Percentiles rank a stretch among this genome's conserved stretches.
Conservation (phyloP, 139 green algal species). For the Tetradesmus lagerheimii region DNA sequence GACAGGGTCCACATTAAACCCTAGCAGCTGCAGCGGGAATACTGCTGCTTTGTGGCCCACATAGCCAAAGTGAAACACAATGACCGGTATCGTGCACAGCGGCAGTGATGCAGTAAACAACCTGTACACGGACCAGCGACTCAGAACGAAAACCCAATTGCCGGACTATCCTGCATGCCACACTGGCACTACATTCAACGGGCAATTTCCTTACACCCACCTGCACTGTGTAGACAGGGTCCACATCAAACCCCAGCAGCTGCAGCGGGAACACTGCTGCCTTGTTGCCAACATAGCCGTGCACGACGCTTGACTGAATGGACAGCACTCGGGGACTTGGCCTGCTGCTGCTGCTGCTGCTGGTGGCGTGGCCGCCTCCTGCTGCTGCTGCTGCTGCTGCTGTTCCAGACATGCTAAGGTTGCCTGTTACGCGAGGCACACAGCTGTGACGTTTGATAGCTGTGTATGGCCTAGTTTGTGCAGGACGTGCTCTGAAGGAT, state of each 20-base stretch:
- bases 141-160: no score
- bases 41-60: conserved; percentile 89
- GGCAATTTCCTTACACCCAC: no score
- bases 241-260: conserved; percentile 93
- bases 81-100: no score
- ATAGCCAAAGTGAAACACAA: no score
- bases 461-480: no score
- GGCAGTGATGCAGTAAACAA: no score
- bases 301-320: conserved; percentile 91
- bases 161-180: no score
- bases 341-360: conserved; percentile 7
- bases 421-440: no score
- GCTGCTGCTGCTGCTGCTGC: neutral
- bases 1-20: conserved; percentile 92
- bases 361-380: neutral
- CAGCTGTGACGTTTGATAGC: no score
- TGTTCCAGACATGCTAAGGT: neutral
- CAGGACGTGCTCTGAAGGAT: no score
- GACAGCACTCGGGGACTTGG: conserved; percentile 71
- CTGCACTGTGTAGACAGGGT: conserved; percentile 82
- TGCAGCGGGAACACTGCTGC: conserved; percentile 92
- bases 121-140: no score
- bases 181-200: no score
- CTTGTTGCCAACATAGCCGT: conserved; percentile 82
- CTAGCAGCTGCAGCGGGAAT: conserved; percentile 92